Conservation (phyloP, 1,139 yeast species). For the Kodamaea suecica region DNA sequence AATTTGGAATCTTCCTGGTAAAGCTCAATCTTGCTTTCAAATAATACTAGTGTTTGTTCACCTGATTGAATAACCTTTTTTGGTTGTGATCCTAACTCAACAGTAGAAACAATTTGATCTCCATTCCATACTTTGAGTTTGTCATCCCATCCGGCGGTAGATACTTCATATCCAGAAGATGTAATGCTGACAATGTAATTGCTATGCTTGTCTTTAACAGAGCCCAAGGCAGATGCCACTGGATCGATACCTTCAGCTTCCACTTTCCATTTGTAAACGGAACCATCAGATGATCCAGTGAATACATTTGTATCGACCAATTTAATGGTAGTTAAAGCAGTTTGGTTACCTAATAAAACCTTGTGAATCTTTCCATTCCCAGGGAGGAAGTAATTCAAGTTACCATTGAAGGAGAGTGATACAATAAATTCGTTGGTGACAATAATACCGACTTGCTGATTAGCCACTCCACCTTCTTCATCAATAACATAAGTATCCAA, state of each 20-base stretch:
- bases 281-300: conserved; percentile 87
- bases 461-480: conserved; percentile 31
- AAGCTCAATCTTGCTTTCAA: conserved; percentile 44
- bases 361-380: conserved; percentile 38
- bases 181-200: conserved; percentile 53
- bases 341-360: conserved; percentile 74
- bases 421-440: conserved; percentile 57
- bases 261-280: conserved; percentile 55
- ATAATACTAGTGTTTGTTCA: conserved; percentile 39
- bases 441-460: conserved; percentile 81
- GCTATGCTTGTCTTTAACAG: conserved; percentile 34
- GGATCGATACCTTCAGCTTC: conserved; percentile 30
- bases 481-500: conserved; percentile 46
- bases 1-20: conserved; percentile 25
- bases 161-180: conserved; percentile 1
- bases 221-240: conserved; percentile 12
- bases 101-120: conserved; percentile 23
- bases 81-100: conserved; percentile 60
- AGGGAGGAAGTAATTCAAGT: conserved; percentile 55
- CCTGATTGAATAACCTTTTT: conserved; percentile 40
- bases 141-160: conserved; percentile 88
- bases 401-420: conserved; percentile 71
- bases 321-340: conserved; percentile 57
- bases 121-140: conserved; percentile 50
- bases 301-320: conserved; percentile 25